These are phyloP conservation scores for Fusarium palustre DNA, from an alignment of 2,329 filamentous ascomycete species.

Conservation along the genomic window DNA sequence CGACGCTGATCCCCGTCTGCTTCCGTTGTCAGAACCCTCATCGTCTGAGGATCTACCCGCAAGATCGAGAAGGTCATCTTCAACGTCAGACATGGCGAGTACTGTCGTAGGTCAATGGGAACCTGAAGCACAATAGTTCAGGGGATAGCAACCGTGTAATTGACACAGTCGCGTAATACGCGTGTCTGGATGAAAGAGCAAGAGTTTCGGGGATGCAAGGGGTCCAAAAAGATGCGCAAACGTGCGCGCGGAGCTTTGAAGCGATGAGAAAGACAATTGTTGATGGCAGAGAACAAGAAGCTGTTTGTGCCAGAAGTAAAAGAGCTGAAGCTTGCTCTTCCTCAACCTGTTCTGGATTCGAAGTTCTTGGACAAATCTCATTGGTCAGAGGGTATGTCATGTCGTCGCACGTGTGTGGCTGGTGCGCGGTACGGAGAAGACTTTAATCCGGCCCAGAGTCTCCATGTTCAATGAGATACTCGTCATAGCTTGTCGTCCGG, in stretches of 20 bases:
- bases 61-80: slow-evolving; percentile 92
- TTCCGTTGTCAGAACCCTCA: slow-evolving; percentile 65
- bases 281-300: slow-evolving; percentile 27
- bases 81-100: slow-evolving; percentile 82
- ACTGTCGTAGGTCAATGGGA: slow-evolving; percentile 3
- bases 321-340: slow-evolving; percentile 30
- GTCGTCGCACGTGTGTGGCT: slow-evolving; percentile 43
- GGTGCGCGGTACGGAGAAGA: slow-evolving; percentile 35
- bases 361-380: slow-evolving; percentile 38
- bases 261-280: slow-evolving; percentile 19
- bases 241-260: slow-evolving; percentile 13
- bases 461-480: slow-evolving; percentile 35
- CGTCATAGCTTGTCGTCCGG: slow-evolving; percentile 44
- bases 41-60: slow-evolving; percentile 81
- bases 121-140: slow-evolving; percentile 26
- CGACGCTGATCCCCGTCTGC: slow-evolving; percentile 67
- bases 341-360: slow-evolving; percentile 42
- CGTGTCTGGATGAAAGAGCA: slow-evolving; percentile 13
- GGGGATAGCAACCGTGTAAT: slow-evolving; percentile 10
- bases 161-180: slow-evolving; percentile 29
- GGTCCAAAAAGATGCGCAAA: slow-evolving; percentile 14
- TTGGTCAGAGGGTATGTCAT: slow-evolving; percentile 46
- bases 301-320: slow-evolving; percentile 31
- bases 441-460: slow-evolving; percentile 45
- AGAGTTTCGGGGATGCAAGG: slow-evolving; percentile 2